Base-by-base conservation (phyloP, 768 basidiomycete genomes). In the Crassisporium funariophilum region DNA sequence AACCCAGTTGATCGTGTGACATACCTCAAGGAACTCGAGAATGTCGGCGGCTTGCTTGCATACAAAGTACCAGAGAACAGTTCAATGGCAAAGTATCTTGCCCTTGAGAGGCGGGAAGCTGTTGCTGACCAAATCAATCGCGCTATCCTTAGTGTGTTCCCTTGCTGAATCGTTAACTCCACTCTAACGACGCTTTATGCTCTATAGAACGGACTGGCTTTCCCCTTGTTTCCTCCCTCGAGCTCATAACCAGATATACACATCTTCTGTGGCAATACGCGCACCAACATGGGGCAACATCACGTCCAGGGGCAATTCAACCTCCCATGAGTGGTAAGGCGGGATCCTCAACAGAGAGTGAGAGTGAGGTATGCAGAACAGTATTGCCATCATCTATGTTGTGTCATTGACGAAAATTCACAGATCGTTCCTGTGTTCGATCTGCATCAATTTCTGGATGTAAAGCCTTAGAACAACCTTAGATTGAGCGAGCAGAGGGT, bases 71-170 rank as follows among this genome's bases (percentile, higher is more conserved):
- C 93, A 0, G 90, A 91, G 57, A 78, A 72, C 27, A 91, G 91
- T 56, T 78, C 86, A 0, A 75, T 93, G 57, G 72, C 79, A 12
- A 82, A 77, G 45, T 98, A 95, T 66, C 65, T 97, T 50, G 77
- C 78, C 27, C 84, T 86, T 63, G 81, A 81, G 42, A 73, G 94
- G 58, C 79, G 94, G 49, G 86, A 89, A 53, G 81, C 79, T 4
- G 79, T 97, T 16, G 93, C 93, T 4, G 88, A 91, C 47, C 89
- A 94, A 67, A 84, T 98, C 33, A 88, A 95, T 54, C 76, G 81
- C 35, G 94, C 93, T 12, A 88, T 97, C 37, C 66, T 97, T 10
- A 72, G 94, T 94, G 56, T 62, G 90, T 75, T 17, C 31, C 41
- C 29, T 15, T 11, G 5, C 25, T 40, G 27, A 34, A 19, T 35